A percentile compares a stretch with the other conserved stretches of the same genome.
Conservation (phyloP, 805 yeast genomes). For the Saccharomyces cerevisiae region DNA sequence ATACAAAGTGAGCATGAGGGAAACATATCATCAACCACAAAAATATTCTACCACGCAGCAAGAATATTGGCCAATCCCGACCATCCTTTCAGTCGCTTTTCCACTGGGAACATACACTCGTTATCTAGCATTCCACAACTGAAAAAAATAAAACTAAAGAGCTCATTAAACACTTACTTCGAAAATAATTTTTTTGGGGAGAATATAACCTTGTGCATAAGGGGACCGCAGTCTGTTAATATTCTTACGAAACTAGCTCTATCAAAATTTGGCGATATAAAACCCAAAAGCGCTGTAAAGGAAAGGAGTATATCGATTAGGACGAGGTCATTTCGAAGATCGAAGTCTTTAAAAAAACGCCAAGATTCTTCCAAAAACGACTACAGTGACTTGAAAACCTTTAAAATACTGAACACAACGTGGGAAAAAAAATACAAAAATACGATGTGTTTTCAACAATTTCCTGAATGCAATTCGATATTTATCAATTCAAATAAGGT, state of each 20-base stretch:
- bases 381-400: neutral
- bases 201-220: slow-evolving; percentile 50
- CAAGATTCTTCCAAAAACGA: neutral
- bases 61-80: slow-evolving; percentile 39
- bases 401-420: slow-evolving; percentile 19
- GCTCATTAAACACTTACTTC: slow-evolving; percentile 35
- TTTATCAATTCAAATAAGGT: slow-evolving; percentile 32
- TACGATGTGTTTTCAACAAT: slow-evolving; percentile 19
- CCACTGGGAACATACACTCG: slow-evolving; percentile 56
- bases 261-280: slow-evolving; percentile 35
- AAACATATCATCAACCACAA: slow-evolving; percentile 39
- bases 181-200: slow-evolving; percentile 36
- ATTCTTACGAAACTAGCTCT: slow-evolving; percentile 44
- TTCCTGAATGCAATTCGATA: slow-evolving; percentile 25
- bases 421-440: slow-evolving; percentile 13
- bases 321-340: slow-evolving; percentile 3
- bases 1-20: slow-evolving; percentile 59
- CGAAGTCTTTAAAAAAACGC: neutral
- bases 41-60: slow-evolving; percentile 51
- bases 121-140: slow-evolving; percentile 32
- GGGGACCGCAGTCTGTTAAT: slow-evolving; percentile 61
- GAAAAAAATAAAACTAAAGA: slow-evolving; percentile 32
- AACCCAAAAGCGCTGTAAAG: neutral
- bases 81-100: slow-evolving; percentile 54
- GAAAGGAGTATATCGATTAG: slow-evolving; percentile 7